A percentile compares a stretch with the other conserved stretches of the same genome.
phyloP scores from a whole-genome alignment of 2,329 filamentous ascomycete species.

The Chaetomium sp. region DNA sequence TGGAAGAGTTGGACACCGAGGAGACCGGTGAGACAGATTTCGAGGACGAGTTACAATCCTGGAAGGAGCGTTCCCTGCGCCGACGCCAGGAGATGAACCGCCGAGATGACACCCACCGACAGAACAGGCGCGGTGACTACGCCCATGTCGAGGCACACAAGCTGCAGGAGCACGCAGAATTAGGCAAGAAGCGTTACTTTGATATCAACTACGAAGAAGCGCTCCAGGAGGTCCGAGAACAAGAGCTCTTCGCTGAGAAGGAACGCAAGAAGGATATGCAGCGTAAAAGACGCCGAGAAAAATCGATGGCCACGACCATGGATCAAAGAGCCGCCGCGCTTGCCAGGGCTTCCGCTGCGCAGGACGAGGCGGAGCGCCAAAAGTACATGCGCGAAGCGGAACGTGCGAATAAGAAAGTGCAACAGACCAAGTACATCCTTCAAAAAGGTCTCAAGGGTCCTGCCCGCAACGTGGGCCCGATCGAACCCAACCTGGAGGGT shows the following conservation, averaged over 20 bases:
- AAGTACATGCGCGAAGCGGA: slow-evolving; percentile 81
- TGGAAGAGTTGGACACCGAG: slow-evolving; percentile 42
- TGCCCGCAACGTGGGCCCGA: slow-evolving; percentile 58
- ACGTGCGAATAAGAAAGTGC: slow-evolving; percentile 85
- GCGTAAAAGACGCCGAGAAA: slow-evolving; percentile 88
- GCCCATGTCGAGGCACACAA: slow-evolving; percentile 52
- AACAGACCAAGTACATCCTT: slow-evolving; percentile 79
- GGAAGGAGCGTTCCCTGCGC: slow-evolving; percentile 55
- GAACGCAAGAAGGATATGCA: slow-evolving; percentile 99
- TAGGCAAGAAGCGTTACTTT: slow-evolving; percentile 70
- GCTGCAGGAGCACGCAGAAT: slow-evolving; percentile 60
- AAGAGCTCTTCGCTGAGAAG: slow-evolving; percentile 89
- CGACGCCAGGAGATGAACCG: slow-evolving; percentile 61
- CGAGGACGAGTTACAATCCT: slow-evolving; percentile 39
- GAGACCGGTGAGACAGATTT: slow-evolving; percentile 41
- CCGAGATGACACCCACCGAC: slow-evolving; percentile 57
- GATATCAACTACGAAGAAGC: slow-evolving; percentile 73
- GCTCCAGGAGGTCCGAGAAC: slow-evolving; percentile 78
- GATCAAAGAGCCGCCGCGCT: slow-evolving; percentile 83
- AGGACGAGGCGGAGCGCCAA: slow-evolving; percentile 74
- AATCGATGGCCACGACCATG: slow-evolving; percentile 88
- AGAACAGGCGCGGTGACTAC: slow-evolving; percentile 55
- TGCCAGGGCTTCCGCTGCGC: slow-evolving; percentile 67
- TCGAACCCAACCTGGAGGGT: slow-evolving; percentile 76
- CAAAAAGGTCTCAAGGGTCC: slow-evolving; percentile 80